Evolutionary conservation across 2,329 filamentous ascomycete genomes (phyloP).

Genomic region (Penicillium digitatum): DNA sequence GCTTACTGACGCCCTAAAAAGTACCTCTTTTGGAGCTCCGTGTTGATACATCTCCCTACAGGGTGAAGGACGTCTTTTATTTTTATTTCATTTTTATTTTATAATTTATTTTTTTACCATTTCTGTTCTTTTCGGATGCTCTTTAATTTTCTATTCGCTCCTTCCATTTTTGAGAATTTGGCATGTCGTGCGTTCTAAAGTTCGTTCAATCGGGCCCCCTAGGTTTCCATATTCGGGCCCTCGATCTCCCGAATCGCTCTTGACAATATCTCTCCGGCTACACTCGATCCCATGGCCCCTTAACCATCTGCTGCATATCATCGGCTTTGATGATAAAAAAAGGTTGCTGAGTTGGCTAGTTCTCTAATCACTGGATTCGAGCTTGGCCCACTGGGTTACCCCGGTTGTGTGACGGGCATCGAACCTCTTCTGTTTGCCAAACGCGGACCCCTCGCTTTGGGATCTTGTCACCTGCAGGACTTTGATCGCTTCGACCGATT

Average conservation of each 20-base stretch:
- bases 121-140: neutral
- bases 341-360: neutral
- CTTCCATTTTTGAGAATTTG: neutral
- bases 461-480: conserved; percentile 14
- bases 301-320: conserved; percentile 3
- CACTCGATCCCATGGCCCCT: conserved; percentile 3
- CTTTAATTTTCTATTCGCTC: too few relatives aligned
- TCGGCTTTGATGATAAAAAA: conserved; percentile 1
- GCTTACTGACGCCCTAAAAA: neutral
- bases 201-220: neutral
- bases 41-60: neutral
- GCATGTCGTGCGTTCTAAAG: neutral
- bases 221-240: neutral
- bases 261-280: conserved; percentile 1
- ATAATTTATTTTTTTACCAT: neutral
- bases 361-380: conserved; percentile 14
- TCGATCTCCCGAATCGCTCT: conserved; percentile 3
- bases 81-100: too few relatives aligned
- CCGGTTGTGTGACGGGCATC: conserved; percentile 18
- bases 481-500: conserved; percentile 1
- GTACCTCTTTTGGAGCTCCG: neutral
- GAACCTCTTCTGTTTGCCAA: conserved; percentile 10
- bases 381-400: conserved; percentile 15
- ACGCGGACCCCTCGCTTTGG: conserved; percentile 1
- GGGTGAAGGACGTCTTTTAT: neutral